These are phyloP conservation scores for Fusarium verrucosum DNA, from an alignment of 2,329 filamentous ascomycete species.

Conservation along the genomic window DNA sequence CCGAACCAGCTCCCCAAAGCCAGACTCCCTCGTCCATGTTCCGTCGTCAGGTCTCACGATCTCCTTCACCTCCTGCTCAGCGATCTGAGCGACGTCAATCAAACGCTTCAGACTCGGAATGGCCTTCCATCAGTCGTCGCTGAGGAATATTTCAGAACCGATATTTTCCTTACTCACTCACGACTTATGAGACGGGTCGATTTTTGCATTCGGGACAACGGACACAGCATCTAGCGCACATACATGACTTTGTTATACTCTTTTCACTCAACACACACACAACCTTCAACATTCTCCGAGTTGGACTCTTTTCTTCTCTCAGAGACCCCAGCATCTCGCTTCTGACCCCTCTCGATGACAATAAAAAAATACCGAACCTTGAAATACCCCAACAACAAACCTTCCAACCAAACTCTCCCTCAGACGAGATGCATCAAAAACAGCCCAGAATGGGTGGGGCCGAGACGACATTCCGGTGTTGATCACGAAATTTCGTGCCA, in stretches of 20 bases:
- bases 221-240: conserved; percentile 21
- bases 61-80: conserved; percentile 41
- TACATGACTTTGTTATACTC: conserved; percentile 14
- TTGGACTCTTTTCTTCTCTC: too few species aligned
- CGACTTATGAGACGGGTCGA: conserved; percentile 18
- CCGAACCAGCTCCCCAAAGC: conserved; percentile 47
- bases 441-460: conserved; percentile 30
- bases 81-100: conserved; percentile 41
- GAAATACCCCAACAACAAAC: background rate
- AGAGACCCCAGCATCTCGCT: background rate
- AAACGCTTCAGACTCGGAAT: conserved; percentile 42
- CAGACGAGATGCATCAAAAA: conserved; percentile 21
- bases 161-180: conserved; percentile 1
- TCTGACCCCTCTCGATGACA: background rate
- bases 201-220: conserved; percentile 19
- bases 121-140: conserved; percentile 35
- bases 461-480: background rate
- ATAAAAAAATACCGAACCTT: background rate
- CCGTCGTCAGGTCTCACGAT: conserved; percentile 39
- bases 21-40: conserved; percentile 41
- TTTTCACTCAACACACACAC: background rate
- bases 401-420: background rate
- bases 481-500: conserved; percentile 36
- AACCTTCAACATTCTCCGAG: background rate
- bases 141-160: conserved; percentile 1